Conservation (phyloP, 164 flowering plant genomes). For the Vitis labrusca region DNA sequence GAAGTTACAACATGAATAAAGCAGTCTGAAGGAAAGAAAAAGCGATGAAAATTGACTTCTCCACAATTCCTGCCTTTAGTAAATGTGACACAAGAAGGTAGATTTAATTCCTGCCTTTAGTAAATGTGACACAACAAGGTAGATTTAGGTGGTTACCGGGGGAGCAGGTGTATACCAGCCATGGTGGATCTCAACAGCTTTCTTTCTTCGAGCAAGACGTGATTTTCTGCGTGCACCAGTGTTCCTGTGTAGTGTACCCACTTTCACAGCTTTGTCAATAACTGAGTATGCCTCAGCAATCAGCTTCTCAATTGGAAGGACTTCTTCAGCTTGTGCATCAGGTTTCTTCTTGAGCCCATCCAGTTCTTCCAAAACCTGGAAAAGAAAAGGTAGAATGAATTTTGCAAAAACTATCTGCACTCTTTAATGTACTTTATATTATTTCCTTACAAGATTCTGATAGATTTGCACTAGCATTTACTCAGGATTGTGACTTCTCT, state of each 20-base stretch:
- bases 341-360: constrained; percentile 71
- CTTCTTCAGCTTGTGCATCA: constrained; percentile 70
- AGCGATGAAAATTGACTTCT: no score
- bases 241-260: constrained; percentile 80
- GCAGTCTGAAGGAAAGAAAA: no score
- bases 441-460: not conserved
- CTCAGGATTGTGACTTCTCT: not conserved
- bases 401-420: not conserved
- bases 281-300: constrained; percentile 88
- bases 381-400: not conserved
- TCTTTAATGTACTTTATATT: no score
- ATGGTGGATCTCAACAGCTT: constrained; percentile 79
- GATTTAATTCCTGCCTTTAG: not conserved
- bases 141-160: constrained; percentile 15
- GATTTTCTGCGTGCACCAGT: constrained; percentile 92
- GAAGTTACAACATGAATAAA: no score
- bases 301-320: constrained; percentile 69
- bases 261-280: constrained; percentile 85
- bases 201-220: constrained; percentile 88
- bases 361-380: constrained; percentile 69
- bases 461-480: not conserved
- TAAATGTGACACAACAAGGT: no score
- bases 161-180: constrained; percentile 87
- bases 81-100: no score
- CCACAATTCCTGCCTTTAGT: no score